Conservation (phyloP, 352 stramenopile species). For the Pythium guiyangense region DNA sequence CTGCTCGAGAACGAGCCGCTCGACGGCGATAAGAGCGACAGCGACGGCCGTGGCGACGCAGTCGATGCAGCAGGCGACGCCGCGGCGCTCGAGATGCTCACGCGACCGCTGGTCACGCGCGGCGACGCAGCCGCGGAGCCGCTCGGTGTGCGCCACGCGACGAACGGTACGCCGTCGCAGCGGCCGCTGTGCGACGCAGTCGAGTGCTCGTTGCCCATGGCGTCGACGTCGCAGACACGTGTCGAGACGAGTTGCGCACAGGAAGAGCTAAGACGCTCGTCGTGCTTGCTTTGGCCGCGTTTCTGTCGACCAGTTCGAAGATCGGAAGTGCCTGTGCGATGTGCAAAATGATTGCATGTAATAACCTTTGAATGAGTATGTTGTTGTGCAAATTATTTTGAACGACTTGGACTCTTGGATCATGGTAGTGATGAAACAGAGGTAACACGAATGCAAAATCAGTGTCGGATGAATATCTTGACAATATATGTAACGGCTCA, state of each 20-base stretch:
- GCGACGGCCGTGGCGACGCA: constrained; percentile 5
- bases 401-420: too few relatives aligned
- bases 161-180: constrained; percentile 62
- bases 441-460: too few relatives aligned
- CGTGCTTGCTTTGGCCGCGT: too few relatives aligned
- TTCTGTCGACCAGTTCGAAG: too few relatives aligned
- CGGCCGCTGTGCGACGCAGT: constrained; percentile 18
- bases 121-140: background rate
- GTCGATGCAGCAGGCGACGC: background rate
- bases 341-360: too few relatives aligned
- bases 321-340: too few relatives aligned
- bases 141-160: constrained; percentile 43
- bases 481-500: too few relatives aligned
- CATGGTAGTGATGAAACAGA: too few relatives aligned
- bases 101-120: constrained; percentile 1
- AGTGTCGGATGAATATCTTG: too few relatives aligned
- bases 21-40: background rate
- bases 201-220: constrained; percentile 62
- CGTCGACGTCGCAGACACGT: too few relatives aligned
- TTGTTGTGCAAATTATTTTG: too few relatives aligned
- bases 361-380: too few relatives aligned
- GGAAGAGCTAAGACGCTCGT: background rate
- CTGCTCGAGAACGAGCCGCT: constrained; percentile 7
- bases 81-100: constrained; percentile 3
- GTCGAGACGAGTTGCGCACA: background rate